A percentile compares a stretch with the other conserved stretches of the same genome.
Evolutionary conservation across 305 asterid species (phyloP).

Genomic region (Euphrasia arctica): DNA sequence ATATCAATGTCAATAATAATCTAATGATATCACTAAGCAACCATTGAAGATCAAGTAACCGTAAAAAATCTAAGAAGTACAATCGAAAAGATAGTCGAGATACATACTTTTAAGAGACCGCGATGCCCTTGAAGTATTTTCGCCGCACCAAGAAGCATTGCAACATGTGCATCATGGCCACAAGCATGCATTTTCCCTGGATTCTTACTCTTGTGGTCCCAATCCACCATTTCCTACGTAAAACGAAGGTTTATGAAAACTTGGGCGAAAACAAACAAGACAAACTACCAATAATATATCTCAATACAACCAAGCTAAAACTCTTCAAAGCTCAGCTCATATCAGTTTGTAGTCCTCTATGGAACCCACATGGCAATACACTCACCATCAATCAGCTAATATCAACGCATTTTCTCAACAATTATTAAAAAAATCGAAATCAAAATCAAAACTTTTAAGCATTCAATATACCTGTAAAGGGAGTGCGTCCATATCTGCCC

Average conservation of each 20-base stretch:
- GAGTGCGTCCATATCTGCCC: conserved; percentile 99
- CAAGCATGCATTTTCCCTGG: conserved; percentile 97
- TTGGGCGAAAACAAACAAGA: neutral
- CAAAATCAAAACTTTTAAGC: conserved; percentile 3
- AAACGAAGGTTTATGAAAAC: conserved; percentile 3
- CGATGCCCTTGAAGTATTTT: conserved; percentile 77
- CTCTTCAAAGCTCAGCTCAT: too few relatives aligned
- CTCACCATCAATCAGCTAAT: conserved; percentile 14
- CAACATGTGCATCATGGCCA: conserved; percentile 94
- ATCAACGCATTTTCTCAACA: conserved; percentile 4
- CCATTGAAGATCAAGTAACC: neutral
- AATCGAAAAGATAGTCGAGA: conserved; percentile 17
- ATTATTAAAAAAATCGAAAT: neutral
- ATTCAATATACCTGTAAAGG: conserved; percentile 58
- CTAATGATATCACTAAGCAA: neutral
- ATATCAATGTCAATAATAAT: neutral
- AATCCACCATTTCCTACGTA: conserved; percentile 81
- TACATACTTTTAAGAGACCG: conserved; percentile 48
- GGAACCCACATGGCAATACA: neutral
- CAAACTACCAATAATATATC: neutral
- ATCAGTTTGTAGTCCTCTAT: neutral
- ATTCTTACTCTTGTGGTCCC: conserved; percentile 91
- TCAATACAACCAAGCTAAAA: neutral
- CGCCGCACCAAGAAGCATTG: conserved; percentile 98
- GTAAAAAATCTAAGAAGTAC: neutral